phyloP scores from a whole-genome alignment of 2,329 filamentous ascomycete genomes.

The Hymenoscyphus repandus region DNA sequence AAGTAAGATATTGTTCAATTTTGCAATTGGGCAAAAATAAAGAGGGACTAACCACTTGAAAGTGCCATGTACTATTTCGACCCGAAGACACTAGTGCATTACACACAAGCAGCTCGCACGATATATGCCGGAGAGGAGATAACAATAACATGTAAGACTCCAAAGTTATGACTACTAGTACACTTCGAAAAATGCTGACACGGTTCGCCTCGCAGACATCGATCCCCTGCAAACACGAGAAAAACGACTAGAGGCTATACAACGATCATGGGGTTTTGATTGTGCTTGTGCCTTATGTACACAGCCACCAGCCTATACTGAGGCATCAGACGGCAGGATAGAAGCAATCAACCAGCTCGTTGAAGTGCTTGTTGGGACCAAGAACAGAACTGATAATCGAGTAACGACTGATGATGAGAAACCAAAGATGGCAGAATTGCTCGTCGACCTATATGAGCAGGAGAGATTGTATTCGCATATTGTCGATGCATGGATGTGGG shows the following conservation, averaged over 20 bases:
- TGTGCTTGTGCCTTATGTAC: constrained; percentile 35
- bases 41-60: background rate
- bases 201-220: constrained; percentile 4
- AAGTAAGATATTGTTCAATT: constrained; percentile 27
- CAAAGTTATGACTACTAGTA: no score
- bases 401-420: constrained; percentile 8
- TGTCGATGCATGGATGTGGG: constrained; percentile 33
- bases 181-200: background rate
- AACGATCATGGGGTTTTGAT: constrained; percentile 34
- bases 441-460: constrained; percentile 34
- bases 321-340: constrained; percentile 31
- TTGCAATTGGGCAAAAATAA: background rate
- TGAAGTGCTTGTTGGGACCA: constrained; percentile 18
- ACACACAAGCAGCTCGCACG: constrained; percentile 32
- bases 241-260: constrained; percentile 27
- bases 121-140: constrained; percentile 36
- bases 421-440: constrained; percentile 28
- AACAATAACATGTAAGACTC: constrained; percentile 30
- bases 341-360: constrained; percentile 22
- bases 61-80: constrained; percentile 33
- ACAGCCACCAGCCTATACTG: constrained; percentile 5
- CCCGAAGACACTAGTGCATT: constrained; percentile 30
- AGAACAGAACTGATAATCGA: constrained; percentile 10
- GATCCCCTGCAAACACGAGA: constrained; percentile 29
- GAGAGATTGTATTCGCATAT: constrained; percentile 31